These are phyloP conservation scores for Torulaspora maleeae DNA, from an alignment of 805 yeast genomes.

Conservation along the genomic window DNA sequence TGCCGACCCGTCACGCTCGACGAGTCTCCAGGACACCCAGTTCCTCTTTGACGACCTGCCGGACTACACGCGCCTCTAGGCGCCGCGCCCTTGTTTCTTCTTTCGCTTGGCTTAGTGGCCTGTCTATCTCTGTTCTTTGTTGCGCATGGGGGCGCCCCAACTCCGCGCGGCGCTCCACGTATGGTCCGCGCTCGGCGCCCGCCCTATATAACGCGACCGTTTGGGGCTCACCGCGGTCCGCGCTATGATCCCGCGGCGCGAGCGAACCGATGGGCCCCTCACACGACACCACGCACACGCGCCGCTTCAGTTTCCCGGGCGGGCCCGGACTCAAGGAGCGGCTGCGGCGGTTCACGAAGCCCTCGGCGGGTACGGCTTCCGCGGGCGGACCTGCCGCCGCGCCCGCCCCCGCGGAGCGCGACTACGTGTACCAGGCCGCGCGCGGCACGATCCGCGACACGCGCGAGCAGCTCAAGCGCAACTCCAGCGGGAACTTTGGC, in stretches of 20 bases:
- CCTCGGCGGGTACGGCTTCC: neutral
- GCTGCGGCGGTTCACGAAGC: neutral
- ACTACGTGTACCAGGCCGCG: conserved; percentile 9
- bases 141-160: no score
- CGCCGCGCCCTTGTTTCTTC: neutral
- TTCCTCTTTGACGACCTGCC: conserved; percentile 15
- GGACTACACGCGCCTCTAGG: conserved; percentile 1
- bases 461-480: conserved; percentile 30
- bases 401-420: neutral
- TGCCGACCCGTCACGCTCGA: conserved; percentile 2
- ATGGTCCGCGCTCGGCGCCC: no score
- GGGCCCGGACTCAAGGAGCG: neutral
- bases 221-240: no score
- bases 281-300: neutral
- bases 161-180: no score
- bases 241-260: no score
- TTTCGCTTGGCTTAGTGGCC: neutral
- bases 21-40: conserved; percentile 11
- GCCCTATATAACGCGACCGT: no score
- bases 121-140: neutral
- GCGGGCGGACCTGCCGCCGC: neutral
- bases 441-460: conserved; percentile 17
- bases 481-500: conserved; percentile 19
- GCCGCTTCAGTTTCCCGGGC: neutral
- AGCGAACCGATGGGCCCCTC: neutral